Conservation (phyloP, 1,284 basidiomycete genomes). For the Ganoderma lucidum region DNA sequence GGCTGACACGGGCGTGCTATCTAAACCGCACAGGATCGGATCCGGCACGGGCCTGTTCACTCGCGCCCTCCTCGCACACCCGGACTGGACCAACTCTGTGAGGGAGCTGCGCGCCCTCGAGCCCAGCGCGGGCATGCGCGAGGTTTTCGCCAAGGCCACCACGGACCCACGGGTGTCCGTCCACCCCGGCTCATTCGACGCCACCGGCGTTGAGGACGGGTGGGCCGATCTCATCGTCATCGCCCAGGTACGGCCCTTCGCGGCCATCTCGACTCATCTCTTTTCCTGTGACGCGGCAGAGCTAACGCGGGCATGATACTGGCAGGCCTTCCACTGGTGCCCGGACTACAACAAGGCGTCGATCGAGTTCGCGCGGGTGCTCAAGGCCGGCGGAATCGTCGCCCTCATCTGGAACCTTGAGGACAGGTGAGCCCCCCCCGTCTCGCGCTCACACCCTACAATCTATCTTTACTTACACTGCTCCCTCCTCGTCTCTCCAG, state of each 20-base stretch:
- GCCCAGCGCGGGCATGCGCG: conserved; percentile 79
- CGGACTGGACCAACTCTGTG: conserved; percentile 59
- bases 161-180: conserved; percentile 58
- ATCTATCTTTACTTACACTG: background rate
- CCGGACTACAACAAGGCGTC: conserved; percentile 72
- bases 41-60: conserved; percentile 85
- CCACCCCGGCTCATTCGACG: conserved; percentile 70
- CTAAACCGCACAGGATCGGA: conserved; percentile 57
- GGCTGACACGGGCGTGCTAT: background rate
- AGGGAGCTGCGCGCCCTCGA: conserved; percentile 69
- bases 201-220: conserved; percentile 60
- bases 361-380: conserved; percentile 72
- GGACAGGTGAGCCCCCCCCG: conserved; percentile 57
- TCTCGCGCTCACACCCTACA: background rate
- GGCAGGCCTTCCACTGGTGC: conserved; percentile 85
- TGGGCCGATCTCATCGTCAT: conserved; percentile 81
- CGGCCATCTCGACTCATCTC: background rate
- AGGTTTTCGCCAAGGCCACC: conserved; percentile 60
- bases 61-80: conserved; percentile 71
- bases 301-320: background rate
- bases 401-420: conserved; percentile 84
- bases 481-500: conserved; percentile 43
- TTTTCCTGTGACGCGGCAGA: background rate
- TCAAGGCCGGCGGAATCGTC: conserved; percentile 72
- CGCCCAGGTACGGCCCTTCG: conserved; percentile 63